Evolutionary conservation across 257 asterid genomes (phyloP), one percentile per base, ranked within the genome.

Genomic region (Fraxinus excelsior): DNA sequence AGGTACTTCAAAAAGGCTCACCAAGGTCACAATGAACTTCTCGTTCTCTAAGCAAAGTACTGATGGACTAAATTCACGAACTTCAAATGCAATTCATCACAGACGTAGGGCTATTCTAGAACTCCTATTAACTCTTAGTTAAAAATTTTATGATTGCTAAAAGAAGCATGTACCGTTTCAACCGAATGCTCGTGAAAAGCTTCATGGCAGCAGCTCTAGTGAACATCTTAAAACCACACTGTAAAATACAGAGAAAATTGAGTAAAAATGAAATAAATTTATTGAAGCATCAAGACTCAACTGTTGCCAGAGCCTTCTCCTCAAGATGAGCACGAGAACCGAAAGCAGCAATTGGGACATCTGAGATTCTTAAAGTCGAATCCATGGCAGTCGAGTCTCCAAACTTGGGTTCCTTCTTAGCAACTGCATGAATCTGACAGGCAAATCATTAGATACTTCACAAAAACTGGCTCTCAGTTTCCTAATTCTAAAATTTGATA

Each of bases 291-390:
- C 72, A 77, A 73, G 69, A 92, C 98, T 83, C 80, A 86, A 96
- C 99, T 83, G 99, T 84, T 78, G 99, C 93, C 72, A 96, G 79
- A 82, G 97, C 99, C 88, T 88, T 89, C 85, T 93, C 96, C 90
- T 93, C 99, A 42, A 96, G 97, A 88, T 96, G 99, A 85, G 99
- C 99, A 81, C 99, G 99, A 74, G 99, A 96, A 75, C 99, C 99
- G 79, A 96, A 90, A 85, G 94, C 97, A 80, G 90, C 95, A 76
- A 92, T 76, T 5, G 96, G 92, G 75, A 93, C 82, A 72, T 90
- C 95, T 65, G 98, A 87, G 77, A 92, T 88, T 81, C 80, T 91
- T 78, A 81, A 71, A 75, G 83, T 83, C 56, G 82, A 80, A 83
- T 88, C 92, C 78, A 85, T 78, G 75, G 85, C 83, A 21, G 85